These are phyloP conservation scores for Tetragonia tetragonoides DNA, from an alignment of 148 eudicot genomes.

Conservation along the genomic window DNA sequence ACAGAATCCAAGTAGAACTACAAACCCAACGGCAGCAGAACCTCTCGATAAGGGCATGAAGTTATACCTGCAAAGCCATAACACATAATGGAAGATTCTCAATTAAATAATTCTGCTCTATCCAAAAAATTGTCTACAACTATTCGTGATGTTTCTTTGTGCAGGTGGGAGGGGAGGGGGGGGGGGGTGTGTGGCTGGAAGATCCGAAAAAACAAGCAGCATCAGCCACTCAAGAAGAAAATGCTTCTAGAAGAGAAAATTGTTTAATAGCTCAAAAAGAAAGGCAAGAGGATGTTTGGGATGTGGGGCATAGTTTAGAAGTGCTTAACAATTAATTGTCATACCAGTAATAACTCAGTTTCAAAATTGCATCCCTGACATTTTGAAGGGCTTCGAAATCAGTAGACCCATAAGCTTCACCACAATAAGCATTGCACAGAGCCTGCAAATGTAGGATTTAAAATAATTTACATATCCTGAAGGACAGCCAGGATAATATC, in stretches of 20 bases:
- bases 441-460: conserved; percentile 46
- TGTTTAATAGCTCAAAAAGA: background rate
- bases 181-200: too few relatives aligned
- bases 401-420: conserved; percentile 77
- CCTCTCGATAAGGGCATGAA: conserved; percentile 98
- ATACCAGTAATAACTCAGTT: conserved; percentile 95
- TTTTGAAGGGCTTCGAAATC: conserved; percentile 70
- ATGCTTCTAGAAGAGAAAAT: background rate
- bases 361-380: conserved; percentile 81
- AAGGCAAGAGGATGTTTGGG: background rate
- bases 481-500: conserved; percentile 6
- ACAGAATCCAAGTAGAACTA: conserved; percentile 76
- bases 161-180: background rate
- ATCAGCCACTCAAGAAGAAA: background rate
- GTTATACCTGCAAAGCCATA: conserved; percentile 67
- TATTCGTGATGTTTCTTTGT: background rate
- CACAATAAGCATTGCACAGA: conserved; percentile 78
- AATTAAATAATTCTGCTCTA: background rate
- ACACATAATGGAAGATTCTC: background rate
- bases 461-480: background rate
- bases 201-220: background rate
- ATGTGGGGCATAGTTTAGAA: background rate
- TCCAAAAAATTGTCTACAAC: background rate
- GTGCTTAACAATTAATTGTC: conserved; percentile 2
- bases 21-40: conserved; percentile 75